Evolutionary conservation across 2,329 filamentous ascomycete species (phyloP), one percentile per base, ranked within the genome.

Genomic region (Colletotrichum godetiae): DNA sequence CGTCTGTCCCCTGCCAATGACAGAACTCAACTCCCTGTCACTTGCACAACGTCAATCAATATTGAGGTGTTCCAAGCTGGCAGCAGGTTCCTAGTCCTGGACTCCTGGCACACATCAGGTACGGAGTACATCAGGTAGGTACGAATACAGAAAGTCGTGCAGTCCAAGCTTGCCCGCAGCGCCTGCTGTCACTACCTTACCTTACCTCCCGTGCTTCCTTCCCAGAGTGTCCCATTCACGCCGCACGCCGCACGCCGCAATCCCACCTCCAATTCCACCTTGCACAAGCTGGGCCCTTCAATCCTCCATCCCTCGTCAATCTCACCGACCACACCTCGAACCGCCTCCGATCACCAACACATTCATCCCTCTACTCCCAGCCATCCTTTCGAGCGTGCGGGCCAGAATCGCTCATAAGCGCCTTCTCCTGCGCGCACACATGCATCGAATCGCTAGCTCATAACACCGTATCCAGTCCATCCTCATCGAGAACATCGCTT

Each of bases 161-260:
- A 64, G 70, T 65, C 67, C 67, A 71, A 71, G 67, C 71, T 73
- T 52, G 65, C 65, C 65, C 68, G 13, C 35, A 13, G 12, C n/a
- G 57, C 35, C 22, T 53, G n/a, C 46, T 19, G 52, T 64, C 15
- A 63, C 29, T 29, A 37, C 35, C 13, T 19, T 42, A 42, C 37
- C 37, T 42, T 29, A 29, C 27, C 27, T 29, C 27, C 27, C 27
- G 27, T 29, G 27, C 27, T 29, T 42, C 37, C 15, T 56, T 61
- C 19, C 59, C 57, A 33, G 13, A 60, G 57, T 35, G 15, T 65
- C 31, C 61, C 15, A 42, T 59, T 69, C 31, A 68, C 57, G 57
- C 58, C 53, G 42, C 66, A 27, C 35, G 35, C 35, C 35, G 35
- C 22, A 68, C 57, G 57, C 58, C 53, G 55, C 66, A 27, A 31